Base-by-base conservation (phyloP, 805 yeast species). In the Yarrowia porcina region DNA sequence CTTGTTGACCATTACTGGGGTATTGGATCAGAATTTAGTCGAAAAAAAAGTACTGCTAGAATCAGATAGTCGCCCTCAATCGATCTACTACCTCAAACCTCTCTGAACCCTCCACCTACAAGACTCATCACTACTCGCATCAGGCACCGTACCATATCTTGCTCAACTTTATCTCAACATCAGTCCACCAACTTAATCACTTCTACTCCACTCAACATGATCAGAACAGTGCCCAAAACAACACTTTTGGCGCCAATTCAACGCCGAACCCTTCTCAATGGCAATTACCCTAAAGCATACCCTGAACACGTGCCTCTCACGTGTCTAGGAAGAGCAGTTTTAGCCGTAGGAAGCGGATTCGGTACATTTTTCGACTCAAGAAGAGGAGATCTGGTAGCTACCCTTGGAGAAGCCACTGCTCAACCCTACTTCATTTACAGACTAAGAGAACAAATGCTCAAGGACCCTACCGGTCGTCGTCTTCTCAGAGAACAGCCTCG, bases 401-500 rank as follows among this genome's bases (percentile, higher is more conserved):
- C 75, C 23, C 74, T 74, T 67, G 99, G 99, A 1, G 99, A 94
- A 72, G 85, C 93, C 15, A 88, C 97, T 0, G 96, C 97, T 8
- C 78, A 88, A 41, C 85, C 87, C 10, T 81, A 79, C 30, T 83
- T 91, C 33, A 79, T 96, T 61, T 79, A 78, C 20, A 74, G 79
- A 15, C 74, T 94, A 64, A 84, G 90, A 67, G 77, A 78, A 27
- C 83, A 83, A 65, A 93, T 94, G 97, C 80, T 94, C 17, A 70
- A 80, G 41, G 91, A 89, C 70, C 80, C 83, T 0, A 78, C 81
- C 0, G 99, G 99, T 0, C 80, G 99, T 65, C 81, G 83, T 62
- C 85, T 94, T 12, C 75, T 94, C 27, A 77, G 83, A 36, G 96
- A 91, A 39, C 78, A 87, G 66, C 99, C 99, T 0, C 76, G 94